Conservation (phyloP, 495 filamentous ascomycete species). For the Aspergillus incahuasiensis region DNA sequence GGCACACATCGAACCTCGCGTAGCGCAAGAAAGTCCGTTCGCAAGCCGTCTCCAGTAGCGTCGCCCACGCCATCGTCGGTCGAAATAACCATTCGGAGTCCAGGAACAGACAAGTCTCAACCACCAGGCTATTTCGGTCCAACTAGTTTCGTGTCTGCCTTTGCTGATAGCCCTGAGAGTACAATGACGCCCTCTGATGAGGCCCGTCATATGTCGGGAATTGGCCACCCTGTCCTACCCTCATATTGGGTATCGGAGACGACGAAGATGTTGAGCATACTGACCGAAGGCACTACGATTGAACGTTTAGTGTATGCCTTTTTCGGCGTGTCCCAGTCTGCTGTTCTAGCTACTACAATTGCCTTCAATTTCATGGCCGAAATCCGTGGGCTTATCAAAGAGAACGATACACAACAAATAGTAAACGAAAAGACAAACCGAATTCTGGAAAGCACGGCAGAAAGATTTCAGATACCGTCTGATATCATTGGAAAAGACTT, state of each 20-base stretch:
- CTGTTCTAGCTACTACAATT: constrained; percentile 22
- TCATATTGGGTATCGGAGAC: constrained; percentile 26
- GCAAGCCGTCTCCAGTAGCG: neutral
- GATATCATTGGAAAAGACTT: constrained; percentile 18
- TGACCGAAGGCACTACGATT: constrained; percentile 21
- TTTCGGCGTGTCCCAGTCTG: constrained; percentile 23
- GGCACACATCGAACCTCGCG: neutral
- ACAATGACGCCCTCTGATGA: neutral
- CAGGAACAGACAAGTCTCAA: constrained; percentile 10
- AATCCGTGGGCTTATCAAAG: constrained; percentile 3
- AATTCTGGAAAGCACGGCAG: constrained; percentile 26
- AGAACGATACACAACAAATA: neutral
- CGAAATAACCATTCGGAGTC: neutral
- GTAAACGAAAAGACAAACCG: constrained; percentile 2
- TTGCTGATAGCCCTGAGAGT: constrained; percentile 18
- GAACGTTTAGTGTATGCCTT: constrained; percentile 24
- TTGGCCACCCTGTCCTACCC: constrained; percentile 9
- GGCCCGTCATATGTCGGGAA: neutral
- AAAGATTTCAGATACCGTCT: constrained; percentile 18
- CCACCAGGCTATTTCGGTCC: constrained; percentile 30
- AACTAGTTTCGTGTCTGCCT: constrained; percentile 26
- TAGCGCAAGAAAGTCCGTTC: neutral
- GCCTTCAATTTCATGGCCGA: constrained; percentile 19
- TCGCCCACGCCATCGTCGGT: constrained; percentile 9
- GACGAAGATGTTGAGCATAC: constrained; percentile 14